Conservation (phyloP, 805 yeast genomes). For the Kodamaea jinghongensis region DNA sequence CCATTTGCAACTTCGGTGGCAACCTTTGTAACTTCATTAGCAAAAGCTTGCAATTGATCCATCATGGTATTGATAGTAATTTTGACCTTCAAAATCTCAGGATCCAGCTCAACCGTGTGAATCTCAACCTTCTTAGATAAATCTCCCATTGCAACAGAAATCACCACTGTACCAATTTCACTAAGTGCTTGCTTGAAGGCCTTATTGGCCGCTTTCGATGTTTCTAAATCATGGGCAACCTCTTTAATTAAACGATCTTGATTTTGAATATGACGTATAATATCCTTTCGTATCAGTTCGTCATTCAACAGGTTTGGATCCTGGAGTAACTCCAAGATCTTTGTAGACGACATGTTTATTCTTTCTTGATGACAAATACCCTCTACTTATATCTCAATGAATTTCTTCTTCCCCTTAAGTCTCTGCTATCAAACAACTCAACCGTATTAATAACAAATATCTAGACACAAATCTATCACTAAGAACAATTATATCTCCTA, state of each 20-base stretch:
- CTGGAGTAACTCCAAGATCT: conserved; percentile 35
- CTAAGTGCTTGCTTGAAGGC: conserved; percentile 70
- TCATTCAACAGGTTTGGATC: conserved; percentile 36
- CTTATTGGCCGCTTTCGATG: conserved; percentile 52
- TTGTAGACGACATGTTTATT: conserved; percentile 29
- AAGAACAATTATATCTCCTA: no score
- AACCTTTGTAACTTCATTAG: conserved; percentile 76
- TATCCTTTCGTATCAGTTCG: conserved; percentile 29
- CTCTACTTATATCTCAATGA: no score
- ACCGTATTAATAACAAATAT: no score
- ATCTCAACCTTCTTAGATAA: conserved; percentile 75
- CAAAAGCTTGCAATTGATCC: conserved; percentile 80
- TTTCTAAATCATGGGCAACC: conserved; percentile 30
- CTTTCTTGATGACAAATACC: no score
- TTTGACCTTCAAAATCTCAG: conserved; percentile 77
- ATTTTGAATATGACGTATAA: conserved; percentile 25
- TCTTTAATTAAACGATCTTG: conserved; percentile 29
- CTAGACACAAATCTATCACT: no score
- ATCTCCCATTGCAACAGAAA: conserved; percentile 88
- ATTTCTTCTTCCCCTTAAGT: no score
- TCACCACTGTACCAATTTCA: conserved; percentile 83
- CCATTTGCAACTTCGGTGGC: conserved; percentile 92
- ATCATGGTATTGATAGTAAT: conserved; percentile 84
- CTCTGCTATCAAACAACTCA: no score
- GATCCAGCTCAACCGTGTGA: conserved; percentile 69